Conservation (phyloP, 495 filamentous ascomycete genomes). For the Podospora australis region DNA sequence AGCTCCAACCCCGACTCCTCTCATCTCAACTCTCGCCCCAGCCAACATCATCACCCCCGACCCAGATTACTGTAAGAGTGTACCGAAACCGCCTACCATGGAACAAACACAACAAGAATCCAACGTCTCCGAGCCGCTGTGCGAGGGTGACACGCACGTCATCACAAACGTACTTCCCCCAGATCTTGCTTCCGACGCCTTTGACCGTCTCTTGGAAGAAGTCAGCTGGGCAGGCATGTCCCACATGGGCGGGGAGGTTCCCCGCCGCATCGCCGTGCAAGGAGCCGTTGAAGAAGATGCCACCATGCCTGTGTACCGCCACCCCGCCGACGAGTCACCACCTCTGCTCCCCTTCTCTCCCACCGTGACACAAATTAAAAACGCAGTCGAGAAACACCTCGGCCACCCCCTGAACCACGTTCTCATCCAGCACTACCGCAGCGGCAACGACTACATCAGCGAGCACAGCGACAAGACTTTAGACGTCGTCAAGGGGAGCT, state of each 20-base stretch:
- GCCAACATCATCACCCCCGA: too few species aligned
- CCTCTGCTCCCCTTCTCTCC: conserved; percentile 68
- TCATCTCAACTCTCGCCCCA: too few species aligned
- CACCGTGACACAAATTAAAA: conserved; percentile 60
- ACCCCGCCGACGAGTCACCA: conserved; percentile 86
- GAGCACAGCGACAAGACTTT: conserved; percentile 97
- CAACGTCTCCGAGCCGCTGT: conserved; percentile 29
- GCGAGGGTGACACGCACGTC: conserved; percentile 77
- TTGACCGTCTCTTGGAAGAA: conserved; percentile 65
- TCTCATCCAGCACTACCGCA: conserved; percentile 87
- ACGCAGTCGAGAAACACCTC: conserved; percentile 58
- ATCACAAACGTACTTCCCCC: conserved; percentile 58
- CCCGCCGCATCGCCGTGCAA: conserved; percentile 88
- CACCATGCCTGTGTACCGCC: conserved; percentile 83
- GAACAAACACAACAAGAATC: neutral
- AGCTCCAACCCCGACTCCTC: too few species aligned
- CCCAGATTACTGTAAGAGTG: too few species aligned
- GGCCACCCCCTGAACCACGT: conserved; percentile 87
- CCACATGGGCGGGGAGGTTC: conserved; percentile 86
- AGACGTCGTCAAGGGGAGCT: conserved; percentile 74
- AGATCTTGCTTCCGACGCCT: conserved; percentile 50
- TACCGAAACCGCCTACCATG: too few species aligned
- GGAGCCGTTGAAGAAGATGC: conserved; percentile 65
- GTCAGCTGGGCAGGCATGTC: conserved; percentile 89
- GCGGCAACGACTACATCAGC: conserved; percentile 88